These are phyloP conservation scores for Hemisphaericaspora xylofermentans DNA, from an alignment of 1,139 yeast species.

Conservation along the genomic window DNA sequence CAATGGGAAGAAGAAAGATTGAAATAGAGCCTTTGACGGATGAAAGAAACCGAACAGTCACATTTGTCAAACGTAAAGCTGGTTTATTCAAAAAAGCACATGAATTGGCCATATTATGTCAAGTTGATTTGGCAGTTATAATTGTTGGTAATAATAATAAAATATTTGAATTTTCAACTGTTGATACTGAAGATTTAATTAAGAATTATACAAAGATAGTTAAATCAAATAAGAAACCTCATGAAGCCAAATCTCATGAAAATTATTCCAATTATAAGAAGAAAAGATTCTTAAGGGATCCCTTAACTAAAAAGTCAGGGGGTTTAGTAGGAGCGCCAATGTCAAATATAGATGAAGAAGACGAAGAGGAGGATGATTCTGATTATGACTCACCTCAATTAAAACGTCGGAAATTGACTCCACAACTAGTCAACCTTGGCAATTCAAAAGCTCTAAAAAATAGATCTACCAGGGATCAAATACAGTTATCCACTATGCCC, in stretches of 20 bases:
- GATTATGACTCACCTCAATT: conserved; percentile 32
- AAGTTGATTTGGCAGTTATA: conserved; percentile 88
- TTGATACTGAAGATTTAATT: conserved; percentile 62
- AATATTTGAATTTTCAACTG: conserved; percentile 79
- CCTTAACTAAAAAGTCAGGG: conserved; percentile 15
- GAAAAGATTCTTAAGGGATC: conserved; percentile 25
- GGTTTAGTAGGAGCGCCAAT: conserved; percentile 7
- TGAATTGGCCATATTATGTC: conserved; percentile 88
- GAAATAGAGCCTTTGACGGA: conserved; percentile 89
- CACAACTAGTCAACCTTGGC: conserved; percentile 6
- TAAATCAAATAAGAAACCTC: conserved; percentile 29
- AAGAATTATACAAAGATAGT: conserved; percentile 44
- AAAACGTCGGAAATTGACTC: conserved; percentile 21
- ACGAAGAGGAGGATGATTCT: conserved; percentile 26
- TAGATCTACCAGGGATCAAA: conserved; percentile 23
- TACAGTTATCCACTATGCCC: conserved; percentile 30
- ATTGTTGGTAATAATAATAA: conserved; percentile 83
- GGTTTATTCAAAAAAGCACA: conserved; percentile 96
- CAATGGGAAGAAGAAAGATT: conserved; percentile 95
- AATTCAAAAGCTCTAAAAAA: conserved; percentile 13
- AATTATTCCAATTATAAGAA: conserved; percentile 52
- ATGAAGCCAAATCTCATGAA: conserved; percentile 61
- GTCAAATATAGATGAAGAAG: conserved; percentile 14
- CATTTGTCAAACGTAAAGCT: conserved; percentile 91
- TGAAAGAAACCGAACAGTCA: conserved; percentile 84